Percentiles rank a stretch among this genome's conserved stretches.
Conservation (phyloP, 176 grass and related monocot species). For the Oryza australiensis region DNA sequence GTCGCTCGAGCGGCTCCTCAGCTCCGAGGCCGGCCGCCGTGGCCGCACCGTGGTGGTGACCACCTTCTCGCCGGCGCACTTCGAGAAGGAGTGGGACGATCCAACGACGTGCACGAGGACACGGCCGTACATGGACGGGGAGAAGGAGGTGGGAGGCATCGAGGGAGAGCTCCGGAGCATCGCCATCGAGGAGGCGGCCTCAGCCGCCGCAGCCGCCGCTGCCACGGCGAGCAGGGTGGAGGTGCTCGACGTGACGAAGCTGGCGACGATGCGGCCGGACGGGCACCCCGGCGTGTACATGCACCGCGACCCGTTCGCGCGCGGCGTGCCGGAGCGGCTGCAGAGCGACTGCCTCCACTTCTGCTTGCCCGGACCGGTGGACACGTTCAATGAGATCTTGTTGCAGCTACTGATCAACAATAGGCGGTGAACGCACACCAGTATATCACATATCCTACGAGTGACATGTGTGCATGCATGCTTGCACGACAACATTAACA, state of each 20-base stretch:
- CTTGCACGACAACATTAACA: too few relatives aligned
- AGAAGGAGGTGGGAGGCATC: conserved; percentile 46
- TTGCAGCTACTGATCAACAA: conserved; percentile 30
- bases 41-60: conserved; percentile 37
- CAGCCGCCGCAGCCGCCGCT: background rate
- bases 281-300: conserved; percentile 66
- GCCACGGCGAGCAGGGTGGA: conserved; percentile 36
- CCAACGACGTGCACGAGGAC: conserved; percentile 48
- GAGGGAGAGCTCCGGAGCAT: conserved; percentile 50
- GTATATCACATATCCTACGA: too few relatives aligned
- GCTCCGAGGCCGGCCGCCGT: background rate
- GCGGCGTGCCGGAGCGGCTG: conserved; percentile 32
- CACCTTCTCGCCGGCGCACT: conserved; percentile 67
- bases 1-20: conserved; percentile 18
- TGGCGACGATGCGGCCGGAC: conserved; percentile 64
- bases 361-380: conserved; percentile 63
- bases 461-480: too few relatives aligned
- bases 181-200: conserved; percentile 45
- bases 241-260: conserved; percentile 66
- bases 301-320: conserved; percentile 48
- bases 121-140: conserved; percentile 52
- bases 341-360: conserved; percentile 68
- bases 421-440: background rate
- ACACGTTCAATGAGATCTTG: conserved; percentile 72
- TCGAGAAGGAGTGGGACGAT: conserved; percentile 45